These are phyloP conservation scores for Penicillium occitanis DNA, from an alignment of 2,329 filamentous ascomycete species.

Conservation along the genomic window DNA sequence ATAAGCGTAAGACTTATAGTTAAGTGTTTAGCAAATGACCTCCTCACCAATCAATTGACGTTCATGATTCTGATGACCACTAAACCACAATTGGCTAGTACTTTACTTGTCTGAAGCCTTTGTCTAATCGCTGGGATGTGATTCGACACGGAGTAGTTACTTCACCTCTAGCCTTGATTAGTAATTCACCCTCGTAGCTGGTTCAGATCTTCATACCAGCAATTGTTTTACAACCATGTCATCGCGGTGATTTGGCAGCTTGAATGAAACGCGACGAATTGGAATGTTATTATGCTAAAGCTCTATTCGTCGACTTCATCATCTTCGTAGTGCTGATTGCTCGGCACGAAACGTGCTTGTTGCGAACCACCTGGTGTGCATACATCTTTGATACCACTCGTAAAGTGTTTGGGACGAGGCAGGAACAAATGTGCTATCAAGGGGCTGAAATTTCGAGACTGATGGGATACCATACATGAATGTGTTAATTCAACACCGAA, in stretches of 20 bases:
- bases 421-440: not conserved
- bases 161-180: not conserved
- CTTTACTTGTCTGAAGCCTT: not conserved
- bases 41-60: not conserved
- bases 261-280: not conserved
- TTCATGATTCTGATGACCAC: not conserved
- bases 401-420: not conserved
- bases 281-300: not conserved
- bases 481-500: not conserved
- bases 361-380: not conserved
- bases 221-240: not conserved
- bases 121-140: not conserved
- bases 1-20: not conserved
- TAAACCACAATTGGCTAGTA: not conserved
- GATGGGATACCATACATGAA: not conserved
- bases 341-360: not conserved
- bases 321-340: not conserved
- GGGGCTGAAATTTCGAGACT: not conserved
- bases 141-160: not conserved
- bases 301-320: not conserved
- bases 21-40: not conserved
- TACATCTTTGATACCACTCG: not conserved
- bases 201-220: not conserved
- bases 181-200: not conserved
- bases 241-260: not conserved